Evolutionary conservation across 2,329 filamentous ascomycete species (phyloP).

Genomic region (Cladosporium austrohemisphaericum): DNA sequence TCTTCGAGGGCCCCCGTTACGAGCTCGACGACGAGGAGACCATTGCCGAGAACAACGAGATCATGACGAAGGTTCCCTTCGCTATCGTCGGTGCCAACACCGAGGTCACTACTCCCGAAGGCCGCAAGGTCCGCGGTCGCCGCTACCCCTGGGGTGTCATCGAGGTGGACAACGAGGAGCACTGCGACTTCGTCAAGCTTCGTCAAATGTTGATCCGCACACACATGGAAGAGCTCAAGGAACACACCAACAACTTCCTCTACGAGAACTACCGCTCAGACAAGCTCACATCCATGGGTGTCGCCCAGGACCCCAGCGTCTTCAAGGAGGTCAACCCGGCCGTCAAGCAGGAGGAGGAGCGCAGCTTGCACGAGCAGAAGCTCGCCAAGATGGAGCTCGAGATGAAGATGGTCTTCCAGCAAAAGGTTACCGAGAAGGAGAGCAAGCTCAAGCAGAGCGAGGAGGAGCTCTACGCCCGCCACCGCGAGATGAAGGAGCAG

Average conservation of each 20-base stretch:
- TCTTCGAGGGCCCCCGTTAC: constrained; percentile 97
- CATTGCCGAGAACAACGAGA: constrained; percentile 99
- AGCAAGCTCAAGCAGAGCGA: constrained; percentile 99
- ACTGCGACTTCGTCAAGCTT: constrained; percentile 99
- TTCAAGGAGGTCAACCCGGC: constrained; percentile 99
- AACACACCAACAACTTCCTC: constrained; percentile 97
- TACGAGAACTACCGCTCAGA: constrained; percentile 99
- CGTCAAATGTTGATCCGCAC: constrained; percentile 99
- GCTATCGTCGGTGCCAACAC: constrained; percentile 95
- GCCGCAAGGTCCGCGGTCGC: constrained; percentile 92
- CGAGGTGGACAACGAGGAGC: constrained; percentile 99
- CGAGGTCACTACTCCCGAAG: constrained; percentile 86
- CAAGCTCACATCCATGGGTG: constrained; percentile 97
- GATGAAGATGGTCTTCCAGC: constrained; percentile 99
- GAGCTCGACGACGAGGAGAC: constrained; percentile 99
- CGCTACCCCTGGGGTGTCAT: constrained; percentile 98
- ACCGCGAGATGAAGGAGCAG: constrained; percentile 99
- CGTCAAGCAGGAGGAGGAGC: constrained; percentile 99
- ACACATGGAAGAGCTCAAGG: constrained; percentile 99
- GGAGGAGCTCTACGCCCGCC: constrained; percentile 94
- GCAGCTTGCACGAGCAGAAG: constrained; percentile 97
- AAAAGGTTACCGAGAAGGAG: constrained; percentile 99
- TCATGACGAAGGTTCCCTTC: constrained; percentile 99
- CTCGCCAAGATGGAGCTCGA: constrained; percentile 99
- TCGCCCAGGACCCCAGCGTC: constrained; percentile 95